These are phyloP conservation scores for Anastatica hierochuntica DNA, from an alignment of 345 rosid species.

Conservation along the genomic window DNA sequence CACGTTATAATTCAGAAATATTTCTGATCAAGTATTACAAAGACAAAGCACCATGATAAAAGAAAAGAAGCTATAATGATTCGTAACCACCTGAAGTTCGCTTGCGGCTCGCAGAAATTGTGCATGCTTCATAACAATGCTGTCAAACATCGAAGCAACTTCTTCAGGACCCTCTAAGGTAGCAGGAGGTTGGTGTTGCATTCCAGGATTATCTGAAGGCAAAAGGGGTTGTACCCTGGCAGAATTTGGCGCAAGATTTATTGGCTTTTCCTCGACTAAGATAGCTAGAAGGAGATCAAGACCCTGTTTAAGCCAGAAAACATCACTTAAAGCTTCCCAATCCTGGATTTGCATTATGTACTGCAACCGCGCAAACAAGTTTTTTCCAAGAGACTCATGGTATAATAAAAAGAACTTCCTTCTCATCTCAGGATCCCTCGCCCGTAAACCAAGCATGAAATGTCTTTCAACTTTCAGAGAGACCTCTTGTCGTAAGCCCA, in stretches of 20 bases:
- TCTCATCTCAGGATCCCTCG: slow-evolving; percentile 86
- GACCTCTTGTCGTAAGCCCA: slow-evolving; percentile 74
- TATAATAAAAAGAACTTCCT: slow-evolving; percentile 78
- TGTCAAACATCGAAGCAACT: slow-evolving; percentile 64
- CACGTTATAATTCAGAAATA: background rate
- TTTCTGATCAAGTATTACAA: slow-evolving; percentile 6
- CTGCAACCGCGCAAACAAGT: slow-evolving; percentile 70
- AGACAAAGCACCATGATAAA: slow-evolving; percentile 8
- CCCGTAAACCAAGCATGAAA: slow-evolving; percentile 92
- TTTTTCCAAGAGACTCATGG: slow-evolving; percentile 74
- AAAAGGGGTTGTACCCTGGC: slow-evolving; percentile 73
- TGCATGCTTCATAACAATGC: slow-evolving; percentile 74
- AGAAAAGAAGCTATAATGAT: background rate
- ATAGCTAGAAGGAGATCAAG: slow-evolving; percentile 94
- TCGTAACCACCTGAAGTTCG: slow-evolving; percentile 71
- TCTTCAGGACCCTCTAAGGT: slow-evolving; percentile 63
- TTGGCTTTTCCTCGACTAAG: slow-evolving; percentile 76
- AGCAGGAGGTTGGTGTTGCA: slow-evolving; percentile 48
- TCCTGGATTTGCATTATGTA: slow-evolving; percentile 84
- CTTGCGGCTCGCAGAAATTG: slow-evolving; percentile 76
- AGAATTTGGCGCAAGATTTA: slow-evolving; percentile 93
- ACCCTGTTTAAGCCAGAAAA: slow-evolving; percentile 99
- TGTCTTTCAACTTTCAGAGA: slow-evolving; percentile 96
- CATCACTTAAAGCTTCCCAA: slow-evolving; percentile 98
- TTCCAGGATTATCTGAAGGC: slow-evolving; percentile 49